Evolutionary conservation across 2,329 filamentous ascomycete genomes (phyloP).

Genomic region (Diaporthe sp.): DNA sequence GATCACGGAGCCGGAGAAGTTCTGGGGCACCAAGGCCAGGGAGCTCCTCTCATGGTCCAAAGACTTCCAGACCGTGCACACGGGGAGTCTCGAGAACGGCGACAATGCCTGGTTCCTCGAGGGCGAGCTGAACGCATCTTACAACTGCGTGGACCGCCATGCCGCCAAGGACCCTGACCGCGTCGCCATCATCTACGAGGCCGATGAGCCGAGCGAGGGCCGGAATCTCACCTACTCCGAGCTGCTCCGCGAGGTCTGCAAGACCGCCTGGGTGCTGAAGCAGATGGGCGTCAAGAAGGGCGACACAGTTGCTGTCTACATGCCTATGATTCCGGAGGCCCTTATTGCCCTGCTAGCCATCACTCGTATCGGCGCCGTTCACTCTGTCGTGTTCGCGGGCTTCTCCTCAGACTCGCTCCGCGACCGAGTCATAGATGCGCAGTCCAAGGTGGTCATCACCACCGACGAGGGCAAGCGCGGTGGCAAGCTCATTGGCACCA

Average conservation of each 20-base stretch:
- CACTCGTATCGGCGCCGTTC: slow-evolving; percentile 90
- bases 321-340: slow-evolving; percentile 99
- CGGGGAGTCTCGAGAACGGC: slow-evolving; percentile 79
- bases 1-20: slow-evolving; percentile 87
- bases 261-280: slow-evolving; percentile 87
- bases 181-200: slow-evolving; percentile 98
- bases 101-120: slow-evolving; percentile 96
- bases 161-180: slow-evolving; percentile 94
- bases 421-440: slow-evolving; percentile 91
- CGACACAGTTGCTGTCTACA: slow-evolving; percentile 95
- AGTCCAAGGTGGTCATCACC: slow-evolving; percentile 95
- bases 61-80: slow-evolving; percentile 91
- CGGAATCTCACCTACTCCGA: slow-evolving; percentile 93
- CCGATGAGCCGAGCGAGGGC: slow-evolving; percentile 88
- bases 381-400: slow-evolving; percentile 97
- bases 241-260: slow-evolving; percentile 91
- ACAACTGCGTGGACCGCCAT: slow-evolving; percentile 97
- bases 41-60: slow-evolving; percentile 90
- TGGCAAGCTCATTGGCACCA: slow-evolving; percentile 96
- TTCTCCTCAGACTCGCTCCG: slow-evolving; percentile 97
- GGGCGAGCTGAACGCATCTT: slow-evolving; percentile 92
- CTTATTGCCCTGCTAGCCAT: slow-evolving; percentile 92
- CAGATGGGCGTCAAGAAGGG: slow-evolving; percentile 97
- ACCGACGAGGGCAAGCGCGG: slow-evolving; percentile 98
- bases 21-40: slow-evolving; percentile 88